Base-by-base conservation (phyloP, 306 rosid species). In the Alnus glutinosa region DNA sequence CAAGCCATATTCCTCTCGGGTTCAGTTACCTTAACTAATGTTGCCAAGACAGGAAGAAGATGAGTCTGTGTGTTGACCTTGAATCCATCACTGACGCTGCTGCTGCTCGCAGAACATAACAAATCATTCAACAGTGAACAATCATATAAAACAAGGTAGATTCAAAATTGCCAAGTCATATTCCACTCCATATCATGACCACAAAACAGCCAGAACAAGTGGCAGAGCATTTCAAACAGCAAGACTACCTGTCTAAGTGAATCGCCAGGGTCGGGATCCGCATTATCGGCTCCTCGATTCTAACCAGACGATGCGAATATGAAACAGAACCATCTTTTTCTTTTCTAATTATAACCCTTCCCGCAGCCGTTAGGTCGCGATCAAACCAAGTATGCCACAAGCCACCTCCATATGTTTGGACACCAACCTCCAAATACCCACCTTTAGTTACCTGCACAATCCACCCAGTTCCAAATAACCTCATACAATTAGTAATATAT, bases 381-480 rank as follows among this genome's bases (percentile, higher is more conserved):
- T 93, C 98, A 36, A 93, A 93, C 98, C 98, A 93, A 1, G 98
- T 91, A 83, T 90, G 95, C 98, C 95, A 93, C 85, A 93, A 78
- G 58, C 97, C 98, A 79, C 92, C 85, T 11, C 97, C 98, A 77
- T 93, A 91, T 18, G 89, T 82, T 81, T 93, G 98, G 77, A 93
- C 95, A 61, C 97, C 97, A 79, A 93, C 95, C 86, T 93, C 95
- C 90, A 91, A 89, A 83, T 73, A 90, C 55, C 95, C 97, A 58
- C 83, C 89, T 79, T 87, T 91, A 61, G 80, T 81, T 76, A 93
- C 92, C 97, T 93, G 75, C 84, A 74, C 19, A 57, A 28, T 28
- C 36, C 23, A 30, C n/a, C 52, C 61, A 19, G 14, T 63, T 54
- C 30, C 37, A 16, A 39, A 42, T 46, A 58, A 68, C 52, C 58